These are phyloP conservation scores for Aspergillus affinis DNA, from an alignment of 495 filamentous ascomycete genomes.

Conservation along the genomic window DNA sequence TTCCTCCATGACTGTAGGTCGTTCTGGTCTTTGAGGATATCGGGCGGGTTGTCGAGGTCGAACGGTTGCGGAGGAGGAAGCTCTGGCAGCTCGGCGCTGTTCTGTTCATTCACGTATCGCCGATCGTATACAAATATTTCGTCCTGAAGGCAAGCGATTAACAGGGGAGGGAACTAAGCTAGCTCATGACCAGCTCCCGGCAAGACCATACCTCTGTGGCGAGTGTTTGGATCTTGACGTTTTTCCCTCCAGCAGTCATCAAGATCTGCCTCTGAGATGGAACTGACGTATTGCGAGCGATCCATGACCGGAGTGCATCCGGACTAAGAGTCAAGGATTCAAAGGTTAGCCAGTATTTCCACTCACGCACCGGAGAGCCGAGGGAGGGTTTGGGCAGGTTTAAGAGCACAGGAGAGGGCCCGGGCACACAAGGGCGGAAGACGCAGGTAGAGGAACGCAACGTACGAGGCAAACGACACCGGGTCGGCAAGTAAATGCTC, in stretches of 20 bases:
- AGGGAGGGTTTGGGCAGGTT: conserved; percentile 9
- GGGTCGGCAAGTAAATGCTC: conserved; percentile 74
- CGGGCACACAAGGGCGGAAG: conserved; percentile 11
- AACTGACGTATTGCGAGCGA: conserved; percentile 65
- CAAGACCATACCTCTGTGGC: conserved; percentile 64
- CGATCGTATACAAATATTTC: conserved; percentile 89
- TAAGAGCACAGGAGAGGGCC: conserved; percentile 5
- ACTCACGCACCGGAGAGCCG: conserved; percentile 1
- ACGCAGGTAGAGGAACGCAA: conserved; percentile 44
- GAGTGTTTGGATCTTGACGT: conserved; percentile 72
- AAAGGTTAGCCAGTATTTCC: conserved; percentile 22
- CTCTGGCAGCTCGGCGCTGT: conserved; percentile 51
- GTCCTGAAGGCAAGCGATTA: conserved; percentile 46
- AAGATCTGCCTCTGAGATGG: conserved; percentile 70
- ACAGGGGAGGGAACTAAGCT: background rate
- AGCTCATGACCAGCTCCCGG: background rate
- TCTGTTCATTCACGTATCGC: conserved; percentile 52
- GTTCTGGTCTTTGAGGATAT: conserved; percentile 68
- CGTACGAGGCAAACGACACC: conserved; percentile 67
- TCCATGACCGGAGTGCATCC: conserved; percentile 68
- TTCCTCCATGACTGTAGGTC: conserved; percentile 80
- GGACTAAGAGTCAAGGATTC: conserved; percentile 45
- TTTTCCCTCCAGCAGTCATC: conserved; percentile 78
- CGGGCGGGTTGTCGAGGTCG: conserved; percentile 60
- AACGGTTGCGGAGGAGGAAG: conserved; percentile 59